Base-by-base conservation (phyloP, 352 stramenopile genomes). In the Globisporangium nagaii region DNA sequence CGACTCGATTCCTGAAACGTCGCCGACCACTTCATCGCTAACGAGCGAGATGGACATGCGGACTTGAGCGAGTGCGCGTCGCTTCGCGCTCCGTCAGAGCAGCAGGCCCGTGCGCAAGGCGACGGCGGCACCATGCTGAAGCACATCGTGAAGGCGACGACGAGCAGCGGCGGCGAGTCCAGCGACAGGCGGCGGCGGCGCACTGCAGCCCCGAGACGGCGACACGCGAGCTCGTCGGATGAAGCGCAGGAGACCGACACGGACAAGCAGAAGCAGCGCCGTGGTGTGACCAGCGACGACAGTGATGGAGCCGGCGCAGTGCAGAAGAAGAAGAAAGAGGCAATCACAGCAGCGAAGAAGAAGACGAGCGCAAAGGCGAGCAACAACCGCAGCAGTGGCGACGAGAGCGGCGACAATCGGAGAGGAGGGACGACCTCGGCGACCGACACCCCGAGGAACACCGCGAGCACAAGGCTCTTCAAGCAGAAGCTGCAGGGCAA, bases 61-160 rank as follows among this genome's bases (percentile, higher is more conserved):
- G 17, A 36, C 15, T 12, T 11, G 17, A 31, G 40, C 19, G 17
- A 10, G 19, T 13, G 37, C 7, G 19, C 19, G 11, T 45, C 12
- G 22, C 11, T 45, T 13, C 11, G 28, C 22, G 9, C 37, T 25
- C 4, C 3, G 3, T 12, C 3, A 44, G 5, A 35, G 17, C 4
- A 32, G 15, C 8, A 30, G 9, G 10, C 25, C 19, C 17, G 10
- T 1, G 1, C n/a, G n/a, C n/a, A n/a, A n/a, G n/a, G n/a, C n/a
- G n/a, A n/a, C n/a, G 8, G 25, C n/a, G 0, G 8, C 37, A 35
- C 44, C 8, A 77, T 77, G 68, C 42, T 77, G 10, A 66, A 71
- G 52, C 58, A 62, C 1, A 20, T 78, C 27, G 59, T 67, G 43
- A 65, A 65, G 36, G 25, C 54, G 10, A n/a, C 44, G 8, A 54